These are phyloP conservation scores for Straminergon stramineum DNA, from an alignment of 225 moss, liverwort and hornwort genomes.

Conservation along the genomic window DNA sequence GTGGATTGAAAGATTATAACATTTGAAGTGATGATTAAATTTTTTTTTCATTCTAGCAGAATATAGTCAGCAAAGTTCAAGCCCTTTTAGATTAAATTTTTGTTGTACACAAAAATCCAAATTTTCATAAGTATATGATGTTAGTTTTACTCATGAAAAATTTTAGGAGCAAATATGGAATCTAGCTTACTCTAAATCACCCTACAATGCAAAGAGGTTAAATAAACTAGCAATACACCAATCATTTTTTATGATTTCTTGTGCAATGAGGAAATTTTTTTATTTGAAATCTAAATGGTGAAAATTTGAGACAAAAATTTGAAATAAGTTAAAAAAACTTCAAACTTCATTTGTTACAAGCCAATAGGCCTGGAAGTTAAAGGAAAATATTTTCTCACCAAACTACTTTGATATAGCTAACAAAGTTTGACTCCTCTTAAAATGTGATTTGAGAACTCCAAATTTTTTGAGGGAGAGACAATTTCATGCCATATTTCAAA, in stretches of 20 bases:
- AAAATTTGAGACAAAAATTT: not conserved
- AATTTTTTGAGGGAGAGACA: no score
- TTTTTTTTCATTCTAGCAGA: no score
- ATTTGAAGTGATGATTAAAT: no score
- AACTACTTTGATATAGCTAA: fast-evolving
- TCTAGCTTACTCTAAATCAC: no score
- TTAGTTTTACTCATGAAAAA: no score
- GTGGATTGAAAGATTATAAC: not conserved
- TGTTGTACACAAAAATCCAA: no score
- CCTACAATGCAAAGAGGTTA: no score
- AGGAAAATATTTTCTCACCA: not conserved
- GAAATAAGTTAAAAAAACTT: not conserved
- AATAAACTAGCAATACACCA: not conserved
- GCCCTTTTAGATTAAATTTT: no score
- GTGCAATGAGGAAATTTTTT: not conserved
- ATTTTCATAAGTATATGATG: no score
- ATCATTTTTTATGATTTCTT: not conserved
- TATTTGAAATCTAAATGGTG: fast-evolving
- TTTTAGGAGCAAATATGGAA: not conserved
- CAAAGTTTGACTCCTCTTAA: not conserved
- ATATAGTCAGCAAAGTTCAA: no score
- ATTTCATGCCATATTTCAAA: no score
- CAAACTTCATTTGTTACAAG: not conserved
- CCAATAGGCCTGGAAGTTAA: not conserved
- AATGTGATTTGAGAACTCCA: no score